Evolutionary conservation across 108 stramenopile genomes (phyloP), one percentile per base, ranked within the genome.

Genomic region (Mediolabrus comicus): DNA sequence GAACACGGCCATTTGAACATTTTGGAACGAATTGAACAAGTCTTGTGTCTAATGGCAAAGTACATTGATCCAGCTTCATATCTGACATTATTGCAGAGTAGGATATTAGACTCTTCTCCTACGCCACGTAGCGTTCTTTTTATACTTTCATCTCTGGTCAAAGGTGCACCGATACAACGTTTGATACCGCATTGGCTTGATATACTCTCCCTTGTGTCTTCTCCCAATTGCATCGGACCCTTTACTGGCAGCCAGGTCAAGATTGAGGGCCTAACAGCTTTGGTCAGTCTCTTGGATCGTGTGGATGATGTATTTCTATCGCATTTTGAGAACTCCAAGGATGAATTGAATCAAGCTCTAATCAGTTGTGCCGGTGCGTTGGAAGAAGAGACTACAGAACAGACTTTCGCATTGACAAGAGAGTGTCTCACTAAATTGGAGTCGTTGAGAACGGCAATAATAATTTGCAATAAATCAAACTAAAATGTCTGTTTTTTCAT

Each of bases 21-120:
- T 0, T 14, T 67, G 5, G 61, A 72, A 16, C 65, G 36, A 33
- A 71, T 78, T 3, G 33, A 52, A 29, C 53, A 67, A 30, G 78
- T 79, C 0, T 65, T 79, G 27, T 32, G 58, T 26, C 65, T 79
- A 41, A 55, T 79, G 66, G 71, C 59, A 13, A 79, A 79, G 56
- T 79, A 67, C 53, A 41, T 79, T n/a, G 71, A 79, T 57, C 70
- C 71, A 49, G 46, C 22, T 49, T 22, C 38, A 11, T 79, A 67
- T 51, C 39, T 79, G 24, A 70, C 65, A 4, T 14, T 79, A 29
- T 4, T 79, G 30, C 31, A 25, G 14, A 60, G 71, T 22, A 79
- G 72, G 17, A 53, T 61, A 3, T 65, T 66, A 3, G 77, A 78
- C 34, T 51, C 46, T 49, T n/a, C 46, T 78, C 77, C 10, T 66